Evolutionary conservation across 1,284 basidiomycete genomes (phyloP), one percentile per base, ranked within the genome.

Genomic region (Ustilago cynodontis): DNA sequence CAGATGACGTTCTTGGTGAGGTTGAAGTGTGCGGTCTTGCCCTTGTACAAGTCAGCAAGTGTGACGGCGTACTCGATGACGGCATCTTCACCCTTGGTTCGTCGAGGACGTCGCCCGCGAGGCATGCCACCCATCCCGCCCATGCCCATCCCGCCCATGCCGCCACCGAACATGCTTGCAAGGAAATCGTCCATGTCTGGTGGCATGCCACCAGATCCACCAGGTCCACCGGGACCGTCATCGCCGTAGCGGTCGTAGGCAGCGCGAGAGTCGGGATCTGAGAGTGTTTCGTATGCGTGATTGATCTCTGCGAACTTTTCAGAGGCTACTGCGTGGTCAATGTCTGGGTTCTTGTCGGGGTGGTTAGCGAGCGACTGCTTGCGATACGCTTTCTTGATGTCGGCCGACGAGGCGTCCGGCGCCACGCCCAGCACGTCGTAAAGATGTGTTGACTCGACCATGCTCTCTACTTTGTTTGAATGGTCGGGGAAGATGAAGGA

Each of bases 41-140:
- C 96, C 69, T 92, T 93, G 87, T 94, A 98, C 29, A 96, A 88
- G 85, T 98, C 95, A 86, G 97, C 94, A 37, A 99, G 89, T 4
- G 93, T 92, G 65, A 98, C 93, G 20, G 93, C 89, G 84, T 96
- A 93, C 2, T 91, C 90, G 73, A 97, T 91, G 37, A 83, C 59
- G 0, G 77, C 71, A 54, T 83, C 79, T 47, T 81, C 71, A 9
- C 71, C 75, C 33, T 64, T 77, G 39, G 75, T 72, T 4, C 70
- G 65, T 37, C 65, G 82, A 83, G 87, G 77, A 83, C 88, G 59
- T 82, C 86, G 65, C 79, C 86, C 55, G 87, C 88, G 62, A 88
- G 88, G 54, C 68, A 73, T 77, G 10, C 70, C 71, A 8, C 75
- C 66, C 77, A 78, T 78, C 0, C 78, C 78, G 5, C 66, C 64